phyloP scores from a whole-genome alignment of 768 basidiomycete genomes.

The Mycena venus region DNA sequence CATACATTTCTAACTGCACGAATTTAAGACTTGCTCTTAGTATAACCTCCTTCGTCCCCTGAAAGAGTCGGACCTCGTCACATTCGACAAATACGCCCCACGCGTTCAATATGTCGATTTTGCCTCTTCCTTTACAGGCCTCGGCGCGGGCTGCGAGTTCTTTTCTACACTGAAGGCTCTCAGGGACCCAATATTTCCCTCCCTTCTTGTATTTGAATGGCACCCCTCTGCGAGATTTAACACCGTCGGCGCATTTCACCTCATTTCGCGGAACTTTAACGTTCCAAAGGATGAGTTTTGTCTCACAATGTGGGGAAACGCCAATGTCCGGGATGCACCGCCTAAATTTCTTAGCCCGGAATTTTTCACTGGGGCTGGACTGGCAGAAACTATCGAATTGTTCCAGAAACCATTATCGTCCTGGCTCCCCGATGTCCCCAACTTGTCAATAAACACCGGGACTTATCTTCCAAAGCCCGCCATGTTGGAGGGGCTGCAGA shows the following conservation, averaged over 20 bases:
- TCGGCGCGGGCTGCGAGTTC: conserved; percentile 6
- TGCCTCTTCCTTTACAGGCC: not conserved
- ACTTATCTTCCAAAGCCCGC: not conserved
- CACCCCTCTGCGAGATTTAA: conserved; percentile 2
- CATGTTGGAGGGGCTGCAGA: not conserved
- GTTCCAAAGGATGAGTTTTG: not conserved
- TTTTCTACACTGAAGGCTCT: conserved; percentile 5
- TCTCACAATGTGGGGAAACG: conserved; percentile 1
- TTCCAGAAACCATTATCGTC: not conserved
- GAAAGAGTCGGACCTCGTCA: not conserved
- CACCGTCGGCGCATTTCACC: conserved; percentile 17
- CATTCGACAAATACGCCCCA: conserved; percentile 12
- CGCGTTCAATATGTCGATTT: not conserved
- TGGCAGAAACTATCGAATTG: conserved; percentile 4
- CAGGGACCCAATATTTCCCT: conserved; percentile 3
- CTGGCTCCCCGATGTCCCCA: conserved; percentile 6
- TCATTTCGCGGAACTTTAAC: conserved; percentile 3
- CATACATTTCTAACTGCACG: not conserved
- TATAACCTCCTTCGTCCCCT: not conserved
- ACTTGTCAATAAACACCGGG: not conserved
- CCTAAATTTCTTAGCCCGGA: not conserved
- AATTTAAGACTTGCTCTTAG: not conserved
- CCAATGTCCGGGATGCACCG: not conserved
- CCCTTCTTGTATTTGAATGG: not conserved
- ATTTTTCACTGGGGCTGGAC: not conserved